phyloP scores from a whole-genome alignment of 2,329 filamentous ascomycete species.

The Pseudomassariella vexata region DNA sequence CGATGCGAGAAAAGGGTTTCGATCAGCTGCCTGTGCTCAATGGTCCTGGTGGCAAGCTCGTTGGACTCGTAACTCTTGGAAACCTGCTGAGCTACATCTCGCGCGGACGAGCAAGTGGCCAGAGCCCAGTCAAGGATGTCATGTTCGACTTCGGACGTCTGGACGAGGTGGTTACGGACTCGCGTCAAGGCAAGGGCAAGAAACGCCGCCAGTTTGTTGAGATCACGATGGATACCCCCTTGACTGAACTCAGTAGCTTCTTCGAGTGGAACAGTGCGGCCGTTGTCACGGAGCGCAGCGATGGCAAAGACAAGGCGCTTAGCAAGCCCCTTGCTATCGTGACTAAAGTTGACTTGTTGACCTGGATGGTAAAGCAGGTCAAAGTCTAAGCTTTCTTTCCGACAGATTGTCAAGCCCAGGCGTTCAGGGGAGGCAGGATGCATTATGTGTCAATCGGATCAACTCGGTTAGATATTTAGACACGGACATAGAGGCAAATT shows the following conservation, averaged over 20 bases:
- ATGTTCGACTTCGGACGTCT: slow-evolving; percentile 96
- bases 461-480: too few relatives aligned
- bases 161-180: slow-evolving; percentile 86
- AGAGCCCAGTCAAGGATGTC: slow-evolving; percentile 73
- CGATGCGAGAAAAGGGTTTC: slow-evolving; percentile 97
- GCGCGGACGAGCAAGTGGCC: slow-evolving; percentile 68
- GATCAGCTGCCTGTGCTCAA: slow-evolving; percentile 92
- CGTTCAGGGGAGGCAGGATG: too few relatives aligned
- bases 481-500: too few relatives aligned
- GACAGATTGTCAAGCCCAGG: too few relatives aligned
- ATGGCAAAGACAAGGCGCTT: slow-evolving; percentile 41
- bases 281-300: slow-evolving; percentile 75
- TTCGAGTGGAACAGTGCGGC: slow-evolving; percentile 98
- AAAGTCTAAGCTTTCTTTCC: too few relatives aligned
- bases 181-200: slow-evolving; percentile 42
- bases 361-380: slow-evolving; percentile 73
- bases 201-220: slow-evolving; percentile 76
- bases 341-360: slow-evolving; percentile 92
- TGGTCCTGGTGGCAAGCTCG: slow-evolving; percentile 63
- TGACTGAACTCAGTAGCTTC: slow-evolving; percentile 81
- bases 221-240: slow-evolving; percentile 84
- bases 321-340: slow-evolving; percentile 83
- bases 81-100: slow-evolving; percentile 91
- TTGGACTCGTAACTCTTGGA: slow-evolving; percentile 89
- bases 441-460: too few relatives aligned